Conservation (phyloP, 208 protist species). For the Crithidia expoeki region DNA sequence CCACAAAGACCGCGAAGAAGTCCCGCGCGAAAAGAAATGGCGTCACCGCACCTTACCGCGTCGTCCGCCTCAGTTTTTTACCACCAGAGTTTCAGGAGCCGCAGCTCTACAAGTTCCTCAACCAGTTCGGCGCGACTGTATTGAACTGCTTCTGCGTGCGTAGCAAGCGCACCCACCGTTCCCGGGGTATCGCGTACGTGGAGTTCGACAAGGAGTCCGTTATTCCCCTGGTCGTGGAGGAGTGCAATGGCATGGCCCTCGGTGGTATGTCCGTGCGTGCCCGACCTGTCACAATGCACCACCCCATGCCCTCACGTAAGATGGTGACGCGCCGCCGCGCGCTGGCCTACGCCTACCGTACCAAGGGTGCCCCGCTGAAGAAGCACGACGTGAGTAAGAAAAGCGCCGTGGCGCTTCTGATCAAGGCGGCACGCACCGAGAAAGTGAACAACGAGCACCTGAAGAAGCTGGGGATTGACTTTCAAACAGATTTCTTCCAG, state of each 20-base stretch:
- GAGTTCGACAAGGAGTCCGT: constrained; percentile 80
- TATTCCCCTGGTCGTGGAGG: constrained; percentile 75
- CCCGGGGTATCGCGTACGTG: constrained; percentile 87
- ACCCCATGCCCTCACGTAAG: constrained; percentile 76
- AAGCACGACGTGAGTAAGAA: constrained; percentile 69
- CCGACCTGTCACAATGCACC: constrained; percentile 61
- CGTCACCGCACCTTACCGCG: constrained; percentile 52
- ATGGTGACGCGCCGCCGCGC: constrained; percentile 53
- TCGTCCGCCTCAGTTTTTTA: constrained; percentile 80
- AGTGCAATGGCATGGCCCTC: constrained; percentile 88
- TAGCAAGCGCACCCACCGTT: constrained; percentile 84
- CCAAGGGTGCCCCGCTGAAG: constrained; percentile 62
- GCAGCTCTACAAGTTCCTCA: constrained; percentile 88
- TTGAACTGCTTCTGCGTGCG: constrained; percentile 91
- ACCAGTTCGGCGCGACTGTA: constrained; percentile 83
- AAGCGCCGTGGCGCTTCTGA: constrained; percentile 56
- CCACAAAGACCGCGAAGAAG: constrained; percentile 3
- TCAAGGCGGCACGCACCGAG: constrained; percentile 76
- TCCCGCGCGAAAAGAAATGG: constrained; percentile 27
- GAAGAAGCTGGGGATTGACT: constrained; percentile 75
- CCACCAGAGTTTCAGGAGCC: constrained; percentile 87
- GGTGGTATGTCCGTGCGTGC: constrained; percentile 76
- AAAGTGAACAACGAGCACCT: constrained; percentile 77
- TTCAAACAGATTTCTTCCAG: constrained; percentile 53
- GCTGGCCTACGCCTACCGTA: constrained; percentile 74